Conservation (phyloP, 78 protist genomes). For the Diacronema lutheri region DNA sequence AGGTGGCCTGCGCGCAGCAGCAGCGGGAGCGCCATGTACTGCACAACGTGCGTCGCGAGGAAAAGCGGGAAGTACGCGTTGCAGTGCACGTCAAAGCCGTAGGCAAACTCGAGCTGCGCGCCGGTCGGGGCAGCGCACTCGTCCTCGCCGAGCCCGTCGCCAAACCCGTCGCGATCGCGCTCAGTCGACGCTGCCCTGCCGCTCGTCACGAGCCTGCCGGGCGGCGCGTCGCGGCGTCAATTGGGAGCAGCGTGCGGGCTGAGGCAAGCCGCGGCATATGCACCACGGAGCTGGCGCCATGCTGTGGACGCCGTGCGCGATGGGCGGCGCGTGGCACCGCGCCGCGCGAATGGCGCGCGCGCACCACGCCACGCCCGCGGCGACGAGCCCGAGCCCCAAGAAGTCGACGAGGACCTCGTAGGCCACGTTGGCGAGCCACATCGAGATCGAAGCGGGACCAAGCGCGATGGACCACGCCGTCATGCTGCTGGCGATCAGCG, state of each 20-base stretch:
- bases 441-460: background rate
- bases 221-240: too few species aligned
- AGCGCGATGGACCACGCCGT: slow-evolving; percentile 20
- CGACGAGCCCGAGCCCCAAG: slow-evolving; percentile 53
- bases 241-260: too few species aligned
- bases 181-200: too few species aligned
- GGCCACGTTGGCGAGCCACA: background rate
- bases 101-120: slow-evolving; percentile 93
- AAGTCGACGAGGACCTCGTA: slow-evolving; percentile 59
- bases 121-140: too few species aligned
- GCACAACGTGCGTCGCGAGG: slow-evolving; percentile 71
- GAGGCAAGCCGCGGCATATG: too few species aligned
- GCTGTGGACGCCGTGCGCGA: too few species aligned
- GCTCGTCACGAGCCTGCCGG: too few species aligned
- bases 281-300: too few species aligned
- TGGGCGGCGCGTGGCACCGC: too few species aligned
- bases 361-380: slow-evolving; percentile 66
- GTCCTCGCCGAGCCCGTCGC: slow-evolving; percentile 66
- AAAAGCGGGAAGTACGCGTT: slow-evolving; percentile 85
- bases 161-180: too few species aligned
- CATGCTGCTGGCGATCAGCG: background rate
- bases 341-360: too few species aligned
- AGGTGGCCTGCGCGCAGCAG: slow-evolving; percentile 27
- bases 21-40: slow-evolving; percentile 35
- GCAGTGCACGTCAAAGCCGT: slow-evolving; percentile 95